phyloP scores from a whole-genome alignment of 225 moss, liverwort and hornwort species.

The Marchantia polymorpha region DNA sequence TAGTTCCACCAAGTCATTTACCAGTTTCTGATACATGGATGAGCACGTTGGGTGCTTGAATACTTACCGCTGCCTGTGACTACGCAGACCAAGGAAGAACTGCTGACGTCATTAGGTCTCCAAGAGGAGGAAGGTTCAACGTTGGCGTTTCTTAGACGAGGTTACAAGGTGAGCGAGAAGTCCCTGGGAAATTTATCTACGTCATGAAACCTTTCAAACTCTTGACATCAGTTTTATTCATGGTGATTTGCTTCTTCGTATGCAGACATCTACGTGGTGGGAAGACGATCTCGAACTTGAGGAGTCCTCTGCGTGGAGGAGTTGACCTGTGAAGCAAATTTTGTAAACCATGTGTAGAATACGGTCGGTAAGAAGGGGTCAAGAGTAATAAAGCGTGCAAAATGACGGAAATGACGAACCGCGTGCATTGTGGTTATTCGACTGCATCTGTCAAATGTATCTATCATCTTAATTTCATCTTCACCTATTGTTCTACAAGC shows the following conservation, averaged over 20 bases:
- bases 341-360: neutral
- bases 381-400: too few species aligned
- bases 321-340: constrained; percentile 8
- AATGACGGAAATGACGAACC: too few species aligned
- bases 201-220: neutral
- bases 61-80: neutral
- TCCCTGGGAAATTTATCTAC: neutral
- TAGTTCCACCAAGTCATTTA: neutral
- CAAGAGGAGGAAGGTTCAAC: constrained; percentile 81
- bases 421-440: too few species aligned
- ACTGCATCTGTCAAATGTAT: too few species aligned
- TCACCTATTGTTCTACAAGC: too few species aligned
- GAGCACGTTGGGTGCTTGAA: neutral
- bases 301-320: constrained; percentile 66
- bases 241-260: neutral
- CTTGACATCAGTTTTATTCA: neutral
- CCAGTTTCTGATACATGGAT: neutral
- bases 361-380: neutral
- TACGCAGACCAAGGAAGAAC: constrained; percentile 75
- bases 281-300: constrained; percentile 69
- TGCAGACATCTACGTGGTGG: constrained; percentile 92
- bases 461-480: too few species aligned
- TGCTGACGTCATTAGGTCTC: constrained; percentile 76
- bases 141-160: constrained; percentile 83
- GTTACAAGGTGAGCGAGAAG: constrained; percentile 60